Base-by-base conservation (phyloP, 805 yeast species). In the Candida sithepensis region DNA sequence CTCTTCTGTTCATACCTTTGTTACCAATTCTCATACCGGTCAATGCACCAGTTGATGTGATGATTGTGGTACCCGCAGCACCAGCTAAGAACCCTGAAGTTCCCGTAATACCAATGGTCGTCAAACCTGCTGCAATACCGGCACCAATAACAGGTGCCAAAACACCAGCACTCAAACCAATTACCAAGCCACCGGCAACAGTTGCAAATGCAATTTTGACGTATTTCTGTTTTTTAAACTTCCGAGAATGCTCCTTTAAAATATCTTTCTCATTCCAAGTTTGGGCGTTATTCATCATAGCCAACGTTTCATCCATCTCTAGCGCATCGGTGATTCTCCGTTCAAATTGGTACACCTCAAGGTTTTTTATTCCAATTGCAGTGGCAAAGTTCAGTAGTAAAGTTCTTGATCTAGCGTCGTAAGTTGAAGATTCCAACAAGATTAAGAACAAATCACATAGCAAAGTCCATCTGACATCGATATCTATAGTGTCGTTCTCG, bases 101-200 rank as follows among this genome's bases (percentile, higher is more conserved):
- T n/a, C 99, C 98, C 1, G 88, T 74, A 20, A 95, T 86, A 28
- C 99, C 99, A 20, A 92, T 81, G 0, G 99, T 94, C 1, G 97
- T 84, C 37, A 94, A 72, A 14, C 98, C 99, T 3, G 98, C 98
- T 2, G 98, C 99, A 24, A 94, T 62, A 59, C 99, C 99, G 1
- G 98, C 98, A 43, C 98, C 98, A 59, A 94, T 95, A 2, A 95
- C 96, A 0, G 99, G 99, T 0, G 99, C 99, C 40, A 94, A 70
- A 39, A 94, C 67, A 6, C 99, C 99, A 8, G 96, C 98, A 50
- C 97, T 88, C 18, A 94, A 71, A 2, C 99, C 99, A 49, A 94
- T 79, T 1, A 94, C 96, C 20, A 94, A 71, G 1, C 96, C 91
- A 2, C 99, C 99, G 24, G 98, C 98, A 14, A 91, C 75, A 7